Percentiles rank a stretch among this genome's conserved stretches.
These are phyloP conservation scores for Paramecium sonneborni DNA, from an alignment of 73 alveolate species.

Conservation along the genomic window DNA sequence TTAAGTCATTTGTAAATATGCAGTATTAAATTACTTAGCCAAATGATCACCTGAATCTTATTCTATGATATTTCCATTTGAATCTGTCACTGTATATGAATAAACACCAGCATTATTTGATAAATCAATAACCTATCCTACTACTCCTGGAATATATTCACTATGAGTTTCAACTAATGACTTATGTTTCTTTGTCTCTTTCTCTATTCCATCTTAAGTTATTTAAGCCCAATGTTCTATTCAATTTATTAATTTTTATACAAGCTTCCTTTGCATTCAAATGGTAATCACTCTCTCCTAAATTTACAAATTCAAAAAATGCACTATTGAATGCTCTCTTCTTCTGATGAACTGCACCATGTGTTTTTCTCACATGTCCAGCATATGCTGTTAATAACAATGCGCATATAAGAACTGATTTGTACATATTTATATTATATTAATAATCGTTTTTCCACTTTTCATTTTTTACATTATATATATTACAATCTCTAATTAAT, in stretches of 20 bases:
- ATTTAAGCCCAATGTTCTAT: constrained; percentile 49
- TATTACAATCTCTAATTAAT: background rate
- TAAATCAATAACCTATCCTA: background rate
- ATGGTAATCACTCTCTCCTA: constrained; percentile 32
- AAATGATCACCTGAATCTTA: background rate
- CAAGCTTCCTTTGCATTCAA: background rate
- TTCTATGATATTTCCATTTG: constrained; percentile 12
- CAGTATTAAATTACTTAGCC: constrained; percentile 22
- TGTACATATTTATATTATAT: constrained; percentile 3
- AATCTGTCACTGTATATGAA: constrained; percentile 31
- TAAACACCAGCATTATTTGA: constrained; percentile 19
- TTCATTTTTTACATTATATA: background rate
- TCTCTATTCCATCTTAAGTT: background rate
- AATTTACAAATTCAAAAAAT: constrained; percentile 1
- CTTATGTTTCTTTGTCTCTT: background rate
- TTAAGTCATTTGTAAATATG: constrained; percentile 8
- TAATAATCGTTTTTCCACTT: constrained; percentile 21
- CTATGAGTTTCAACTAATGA: constrained; percentile 14
- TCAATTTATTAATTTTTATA: background rate
- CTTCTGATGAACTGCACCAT: background rate
- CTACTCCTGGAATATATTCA: background rate
- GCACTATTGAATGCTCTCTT: constrained; percentile 40
- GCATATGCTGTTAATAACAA: background rate
- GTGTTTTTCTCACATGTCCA: constrained; percentile 25
- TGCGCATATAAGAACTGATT: background rate